Percentiles rank a stretch among this genome's conserved stretches.
Conservation (phyloP, 2,329 filamentous ascomycete genomes). For the Alternaria infectoria region DNA sequence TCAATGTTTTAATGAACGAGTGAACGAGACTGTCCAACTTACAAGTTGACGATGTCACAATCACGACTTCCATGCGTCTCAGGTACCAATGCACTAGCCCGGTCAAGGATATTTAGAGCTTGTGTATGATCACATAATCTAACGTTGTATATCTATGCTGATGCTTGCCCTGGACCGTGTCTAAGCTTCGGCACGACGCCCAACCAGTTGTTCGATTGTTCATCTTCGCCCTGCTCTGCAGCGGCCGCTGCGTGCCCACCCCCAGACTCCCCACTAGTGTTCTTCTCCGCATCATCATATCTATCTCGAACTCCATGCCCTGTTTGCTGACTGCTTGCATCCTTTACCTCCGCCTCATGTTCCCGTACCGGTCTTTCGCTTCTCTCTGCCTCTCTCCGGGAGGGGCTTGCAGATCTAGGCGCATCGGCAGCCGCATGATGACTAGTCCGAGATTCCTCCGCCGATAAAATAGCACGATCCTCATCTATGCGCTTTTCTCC, state of each 20-base stretch:
- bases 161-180: conserved; percentile 9
- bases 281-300: conserved; percentile 4
- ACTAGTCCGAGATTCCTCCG: not conserved
- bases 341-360: not conserved
- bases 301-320: conserved; percentile 7
- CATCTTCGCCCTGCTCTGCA: conserved; percentile 7
- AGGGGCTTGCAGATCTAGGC: not conserved
- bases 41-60: not conserved
- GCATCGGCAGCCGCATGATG: not conserved
- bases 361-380: conserved; percentile 8
- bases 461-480: conserved; percentile 11
- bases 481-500: conserved; percentile 29
- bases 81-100: not conserved
- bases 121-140: not conserved
- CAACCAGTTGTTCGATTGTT: conserved; percentile 16
- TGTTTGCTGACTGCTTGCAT: not conserved
- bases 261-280: not conserved
- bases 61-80: not conserved
- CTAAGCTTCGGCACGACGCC: conserved; percentile 16
- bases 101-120: not conserved
- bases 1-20: not conserved
- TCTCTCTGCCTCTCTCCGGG: conserved; percentile 2
- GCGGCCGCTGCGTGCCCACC: not conserved
- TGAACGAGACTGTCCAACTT: not conserved
- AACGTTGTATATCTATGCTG: not conserved